A percentile compares a stretch with the other conserved stretches of the same genome.
Conservation (phyloP, 2,329 filamentous ascomycete species). For the Sarocladiaceae sp. region DNA sequence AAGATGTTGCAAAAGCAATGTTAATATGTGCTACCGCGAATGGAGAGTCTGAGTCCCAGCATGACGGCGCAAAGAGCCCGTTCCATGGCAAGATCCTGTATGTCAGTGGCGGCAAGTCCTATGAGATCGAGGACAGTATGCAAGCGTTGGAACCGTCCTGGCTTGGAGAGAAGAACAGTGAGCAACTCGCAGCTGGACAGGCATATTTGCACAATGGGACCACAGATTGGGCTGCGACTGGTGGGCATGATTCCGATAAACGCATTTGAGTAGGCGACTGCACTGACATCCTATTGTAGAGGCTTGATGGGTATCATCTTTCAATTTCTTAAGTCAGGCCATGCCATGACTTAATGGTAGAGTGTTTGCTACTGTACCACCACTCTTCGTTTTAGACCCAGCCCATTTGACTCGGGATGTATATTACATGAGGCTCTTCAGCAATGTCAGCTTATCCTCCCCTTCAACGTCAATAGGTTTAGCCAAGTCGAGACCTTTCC, state of each 20-base stretch:
- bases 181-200: conserved; percentile 3
- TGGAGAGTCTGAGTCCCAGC: neutral
- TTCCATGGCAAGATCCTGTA: conserved; percentile 5
- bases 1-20: conserved; percentile 1
- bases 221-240: neutral
- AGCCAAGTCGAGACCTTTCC: neutral
- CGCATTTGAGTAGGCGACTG: neutral
- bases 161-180: conserved; percentile 6
- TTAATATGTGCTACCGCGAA: conserved; percentile 3
- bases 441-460: conserved; percentile 5
- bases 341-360: neutral
- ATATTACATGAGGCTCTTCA: neutral
- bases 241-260: neutral
- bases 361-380: neutral
- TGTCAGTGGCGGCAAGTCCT: conserved; percentile 1
- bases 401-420: neutral
- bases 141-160: conserved; percentile 6
- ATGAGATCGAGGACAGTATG: conserved; percentile 4
- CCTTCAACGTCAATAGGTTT: conserved; percentile 1
- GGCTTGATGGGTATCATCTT: neutral
- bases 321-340: too few relatives aligned
- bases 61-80: conserved; percentile 1
- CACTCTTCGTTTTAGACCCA: neutral
- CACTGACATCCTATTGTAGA: neutral
- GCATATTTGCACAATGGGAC: conserved; percentile 1